Percentiles rank a stretch among this genome's conserved stretches.
Evolutionary conservation across 1,139 yeast species (phyloP).

Genomic region (Saccharomycopsis hybrid): DNA sequence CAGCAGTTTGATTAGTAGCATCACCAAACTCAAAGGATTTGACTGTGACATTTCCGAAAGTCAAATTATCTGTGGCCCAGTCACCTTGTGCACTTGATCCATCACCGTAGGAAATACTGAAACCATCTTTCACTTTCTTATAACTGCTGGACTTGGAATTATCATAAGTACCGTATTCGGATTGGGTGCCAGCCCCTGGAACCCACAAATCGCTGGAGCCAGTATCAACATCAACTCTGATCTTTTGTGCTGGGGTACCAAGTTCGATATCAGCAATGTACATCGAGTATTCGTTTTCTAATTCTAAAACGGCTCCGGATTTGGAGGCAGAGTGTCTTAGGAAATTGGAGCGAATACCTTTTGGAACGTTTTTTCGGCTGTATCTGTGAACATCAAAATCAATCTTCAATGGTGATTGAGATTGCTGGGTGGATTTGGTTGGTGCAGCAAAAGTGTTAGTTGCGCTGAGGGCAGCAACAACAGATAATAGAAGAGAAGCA

Average conservation of each 20-base stretch:
- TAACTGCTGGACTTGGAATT: slow-evolving; percentile 22
- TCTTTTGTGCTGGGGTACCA: slow-evolving; percentile 32
- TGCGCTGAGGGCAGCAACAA: slow-evolving; percentile 5
- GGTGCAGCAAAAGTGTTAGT: slow-evolving; percentile 11
- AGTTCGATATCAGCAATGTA: slow-evolving; percentile 30
- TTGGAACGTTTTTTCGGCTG: no score
- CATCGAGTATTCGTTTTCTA: slow-evolving; percentile 17
- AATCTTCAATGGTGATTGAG: slow-evolving; percentile 13
- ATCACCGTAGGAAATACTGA: slow-evolving; percentile 47
- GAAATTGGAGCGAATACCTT: not conserved
- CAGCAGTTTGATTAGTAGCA: slow-evolving; percentile 45
- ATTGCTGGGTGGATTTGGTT: slow-evolving; percentile 36
- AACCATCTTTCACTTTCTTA: slow-evolving; percentile 29
- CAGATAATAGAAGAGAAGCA: not conserved
- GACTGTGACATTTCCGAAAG: slow-evolving; percentile 39
- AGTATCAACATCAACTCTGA: slow-evolving; percentile 38
- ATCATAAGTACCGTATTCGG: slow-evolving; percentile 12
- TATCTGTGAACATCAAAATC: slow-evolving; percentile 15
- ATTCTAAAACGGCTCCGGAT: slow-evolving; percentile 7
- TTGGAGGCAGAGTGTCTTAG: slow-evolving; percentile 3
- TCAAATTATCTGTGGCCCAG: slow-evolving; percentile 56
- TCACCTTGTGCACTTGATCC: slow-evolving; percentile 53
- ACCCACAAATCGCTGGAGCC: slow-evolving; percentile 39
- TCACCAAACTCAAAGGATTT: slow-evolving; percentile 50
- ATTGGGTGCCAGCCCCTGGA: slow-evolving; percentile 10